Percentiles rank a stretch among this genome's conserved stretches.
These are phyloP conservation scores for Edaphochlamys debaryana DNA, from an alignment of 139 green algal genomes.

Conservation along the genomic window DNA sequence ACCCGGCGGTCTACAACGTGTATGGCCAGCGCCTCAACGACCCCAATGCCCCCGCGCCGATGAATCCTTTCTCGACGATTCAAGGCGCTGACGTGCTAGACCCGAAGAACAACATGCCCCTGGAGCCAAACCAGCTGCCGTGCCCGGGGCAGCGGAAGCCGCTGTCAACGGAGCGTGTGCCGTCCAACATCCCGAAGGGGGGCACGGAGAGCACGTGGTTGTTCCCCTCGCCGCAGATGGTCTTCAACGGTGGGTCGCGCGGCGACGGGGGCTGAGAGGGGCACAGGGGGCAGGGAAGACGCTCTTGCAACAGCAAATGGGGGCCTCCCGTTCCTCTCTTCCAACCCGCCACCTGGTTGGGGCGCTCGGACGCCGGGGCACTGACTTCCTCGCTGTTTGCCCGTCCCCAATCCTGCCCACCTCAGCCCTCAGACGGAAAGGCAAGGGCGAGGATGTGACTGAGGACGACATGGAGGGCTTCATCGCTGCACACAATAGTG, in stretches of 20 bases:
- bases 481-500: constrained; percentile 88
- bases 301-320: too few relatives aligned
- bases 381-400: too few relatives aligned
- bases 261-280: neutral
- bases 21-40: constrained; percentile 88
- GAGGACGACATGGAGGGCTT: constrained; percentile 93
- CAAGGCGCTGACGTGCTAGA: constrained; percentile 68
- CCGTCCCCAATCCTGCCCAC: too few relatives aligned
- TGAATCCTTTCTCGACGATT: constrained; percentile 40
- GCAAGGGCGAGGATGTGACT: constrained; percentile 90
- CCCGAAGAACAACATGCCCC: constrained; percentile 92
- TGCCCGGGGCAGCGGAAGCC: constrained; percentile 83
- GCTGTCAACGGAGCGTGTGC: constrained; percentile 78
- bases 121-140: constrained; percentile 89
- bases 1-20: constrained; percentile 87
- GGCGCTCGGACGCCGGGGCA: too few relatives aligned
- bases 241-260: constrained; percentile 88
- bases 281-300: neutral
- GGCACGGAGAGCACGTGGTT: constrained; percentile 86
- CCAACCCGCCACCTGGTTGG: too few relatives aligned
- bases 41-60: constrained; percentile 17
- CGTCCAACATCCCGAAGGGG: constrained; percentile 92
- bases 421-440: constrained; percentile 90
- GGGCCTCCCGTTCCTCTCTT: too few relatives aligned
- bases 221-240: constrained; percentile 97